Percentiles rank a stretch among this genome's conserved stretches.
These are phyloP conservation scores for Filosporella fistucella DNA, from an alignment of 495 filamentous ascomycete genomes.

Conservation along the genomic window DNA sequence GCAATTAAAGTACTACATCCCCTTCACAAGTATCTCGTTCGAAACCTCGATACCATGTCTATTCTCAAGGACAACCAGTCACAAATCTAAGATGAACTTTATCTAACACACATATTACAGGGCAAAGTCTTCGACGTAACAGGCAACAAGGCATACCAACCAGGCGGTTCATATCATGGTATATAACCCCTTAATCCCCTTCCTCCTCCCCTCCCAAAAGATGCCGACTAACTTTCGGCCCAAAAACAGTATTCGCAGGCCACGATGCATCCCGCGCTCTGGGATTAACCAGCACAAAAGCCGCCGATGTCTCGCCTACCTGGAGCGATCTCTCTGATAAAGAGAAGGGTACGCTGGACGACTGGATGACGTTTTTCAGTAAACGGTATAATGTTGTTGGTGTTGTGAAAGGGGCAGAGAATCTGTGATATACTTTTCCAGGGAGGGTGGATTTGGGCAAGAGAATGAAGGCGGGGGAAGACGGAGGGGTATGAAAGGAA, in stretches of 20 bases:
- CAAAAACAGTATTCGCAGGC: conserved; percentile 76
- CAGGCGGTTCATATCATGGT: conserved; percentile 84
- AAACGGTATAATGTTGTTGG: conserved; percentile 95
- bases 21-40: conserved; percentile 10
- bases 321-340: conserved; percentile 86
- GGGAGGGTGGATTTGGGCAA: not conserved
- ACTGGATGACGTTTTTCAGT: conserved; percentile 94
- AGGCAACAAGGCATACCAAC: conserved; percentile 78
- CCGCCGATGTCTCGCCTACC: conserved; percentile 75
- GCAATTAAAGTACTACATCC: conserved; percentile 76
- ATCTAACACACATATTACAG: conserved; percentile 29
- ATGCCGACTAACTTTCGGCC: not conserved
- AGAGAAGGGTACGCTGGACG: conserved; percentile 76
- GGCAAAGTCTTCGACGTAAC: conserved; percentile 92
- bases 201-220: not conserved
- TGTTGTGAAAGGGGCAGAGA: conserved; percentile 41
- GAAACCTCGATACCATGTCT: not conserved
- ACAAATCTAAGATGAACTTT: too few species aligned
- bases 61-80: not conserved
- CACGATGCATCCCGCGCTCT: conserved; percentile 91
- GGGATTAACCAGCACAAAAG: conserved; percentile 78
- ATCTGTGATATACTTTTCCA: not conserved
- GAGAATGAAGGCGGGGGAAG: not conserved
- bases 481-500: too few species aligned
- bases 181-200: conserved; percentile 21